Percentiles rank a stretch among this genome's conserved stretches.
These are phyloP conservation scores for Trametes polyzona DNA, from an alignment of 1,284 basidiomycete genomes.

Conservation along the genomic window DNA sequence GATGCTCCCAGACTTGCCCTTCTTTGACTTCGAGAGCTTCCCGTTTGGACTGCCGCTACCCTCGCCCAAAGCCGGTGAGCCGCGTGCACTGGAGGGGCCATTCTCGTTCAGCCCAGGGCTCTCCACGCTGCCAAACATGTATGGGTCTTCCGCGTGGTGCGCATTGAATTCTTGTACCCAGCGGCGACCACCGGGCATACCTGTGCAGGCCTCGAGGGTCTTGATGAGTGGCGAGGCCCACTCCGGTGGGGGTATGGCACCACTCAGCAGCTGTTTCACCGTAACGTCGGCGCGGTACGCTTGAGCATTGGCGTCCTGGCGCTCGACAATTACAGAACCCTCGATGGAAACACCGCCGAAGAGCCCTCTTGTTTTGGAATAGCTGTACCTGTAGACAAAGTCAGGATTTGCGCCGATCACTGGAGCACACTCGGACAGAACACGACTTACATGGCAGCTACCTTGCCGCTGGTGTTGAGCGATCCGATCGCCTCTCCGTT, in stretches of 20 bases:
- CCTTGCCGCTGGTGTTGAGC: slow-evolving; percentile 83
- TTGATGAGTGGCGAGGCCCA: slow-evolving; percentile 80
- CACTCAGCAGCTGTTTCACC: slow-evolving; percentile 80
- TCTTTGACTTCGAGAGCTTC: slow-evolving; percentile 51
- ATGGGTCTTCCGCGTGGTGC: slow-evolving; percentile 39
- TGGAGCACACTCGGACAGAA: background rate
- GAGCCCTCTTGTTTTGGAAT: slow-evolving; percentile 92
- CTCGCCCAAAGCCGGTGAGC: slow-evolving; percentile 14
- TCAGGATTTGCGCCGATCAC: background rate
- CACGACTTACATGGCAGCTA: slow-evolving; percentile 84
- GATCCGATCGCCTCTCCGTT: slow-evolving; percentile 93
- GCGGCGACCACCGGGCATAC: slow-evolving; percentile 64
- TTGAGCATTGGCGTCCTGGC: slow-evolving; percentile 87
- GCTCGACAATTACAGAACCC: slow-evolving; percentile 93
- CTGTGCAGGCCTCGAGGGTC: slow-evolving; percentile 75
- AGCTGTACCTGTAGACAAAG: slow-evolving; percentile 73
- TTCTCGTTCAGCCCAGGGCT: slow-evolving; percentile 44
- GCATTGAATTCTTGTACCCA: slow-evolving; percentile 66
- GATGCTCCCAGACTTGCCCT: slow-evolving; percentile 42
- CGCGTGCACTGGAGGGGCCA: slow-evolving; percentile 21
- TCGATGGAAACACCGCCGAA: slow-evolving; percentile 88
- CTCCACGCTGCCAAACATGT: slow-evolving; percentile 59
- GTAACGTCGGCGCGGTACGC: slow-evolving; percentile 81
- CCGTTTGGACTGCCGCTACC: slow-evolving; percentile 11
- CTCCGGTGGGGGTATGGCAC: slow-evolving; percentile 70